Percentiles rank a stretch among this genome's conserved stretches.
Evolutionary conservation across 2,329 filamentous ascomycete genomes (phyloP).

Genomic region (Pseudogymnoascus sp.): DNA sequence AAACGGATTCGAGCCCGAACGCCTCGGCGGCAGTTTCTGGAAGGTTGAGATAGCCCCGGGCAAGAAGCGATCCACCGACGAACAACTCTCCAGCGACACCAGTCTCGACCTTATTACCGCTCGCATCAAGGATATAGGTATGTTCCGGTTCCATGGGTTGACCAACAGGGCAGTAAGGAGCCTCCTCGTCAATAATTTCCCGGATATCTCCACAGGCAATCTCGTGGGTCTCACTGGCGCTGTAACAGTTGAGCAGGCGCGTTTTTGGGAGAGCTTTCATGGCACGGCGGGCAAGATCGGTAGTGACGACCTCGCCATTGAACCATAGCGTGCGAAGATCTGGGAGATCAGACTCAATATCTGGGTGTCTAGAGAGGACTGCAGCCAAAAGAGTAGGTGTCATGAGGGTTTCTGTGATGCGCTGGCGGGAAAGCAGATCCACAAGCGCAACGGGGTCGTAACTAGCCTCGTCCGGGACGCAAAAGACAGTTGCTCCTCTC

Average conservation of each 20-base stretch:
- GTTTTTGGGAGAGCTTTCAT: conserved; percentile 54
- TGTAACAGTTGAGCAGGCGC: conserved; percentile 72
- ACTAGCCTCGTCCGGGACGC: conserved; percentile 68
- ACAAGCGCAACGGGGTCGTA: conserved; percentile 72
- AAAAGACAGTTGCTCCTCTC: conserved; percentile 68
- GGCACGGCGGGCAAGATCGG: conserved; percentile 64
- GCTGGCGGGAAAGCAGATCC: conserved; percentile 57
- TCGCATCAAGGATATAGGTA: conserved; percentile 67
- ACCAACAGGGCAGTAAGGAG: conserved; percentile 67
- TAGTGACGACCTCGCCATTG: conserved; percentile 77
- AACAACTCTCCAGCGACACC: conserved; percentile 67
- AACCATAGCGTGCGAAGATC: conserved; percentile 67
- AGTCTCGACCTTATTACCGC: conserved; percentile 54
- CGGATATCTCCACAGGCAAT: conserved; percentile 65
- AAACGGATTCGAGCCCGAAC: conserved; percentile 62
- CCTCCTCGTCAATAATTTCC: conserved; percentile 58
- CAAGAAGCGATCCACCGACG: conserved; percentile 66
- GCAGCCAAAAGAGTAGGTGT: conserved; percentile 73
- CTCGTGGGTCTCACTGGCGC: conserved; percentile 62
- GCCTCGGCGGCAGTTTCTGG: conserved; percentile 69
- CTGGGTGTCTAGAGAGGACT: conserved; percentile 62
- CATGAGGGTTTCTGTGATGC: conserved; percentile 76
- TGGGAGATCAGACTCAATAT: conserved; percentile 57
- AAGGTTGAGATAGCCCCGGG: conserved; percentile 72
- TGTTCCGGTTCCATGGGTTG: conserved; percentile 60